These are phyloP conservation scores for Bipolaris cookei DNA, from an alignment of 2,329 filamentous ascomycete genomes.

Conservation along the genomic window DNA sequence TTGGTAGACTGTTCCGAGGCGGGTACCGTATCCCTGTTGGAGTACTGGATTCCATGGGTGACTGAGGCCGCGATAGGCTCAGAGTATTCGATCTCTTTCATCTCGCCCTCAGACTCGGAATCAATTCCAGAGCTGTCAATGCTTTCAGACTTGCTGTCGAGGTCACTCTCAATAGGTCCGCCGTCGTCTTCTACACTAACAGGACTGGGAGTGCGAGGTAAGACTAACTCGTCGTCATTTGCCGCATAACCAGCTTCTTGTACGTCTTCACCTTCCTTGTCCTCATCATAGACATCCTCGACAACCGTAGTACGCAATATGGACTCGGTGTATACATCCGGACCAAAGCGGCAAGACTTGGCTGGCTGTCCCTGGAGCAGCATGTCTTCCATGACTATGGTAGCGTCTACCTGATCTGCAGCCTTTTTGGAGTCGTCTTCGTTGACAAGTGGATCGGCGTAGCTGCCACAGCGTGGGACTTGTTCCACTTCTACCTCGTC, in stretches of 20 bases:
- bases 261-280: background rate
- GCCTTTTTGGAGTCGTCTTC: constrained; percentile 38
- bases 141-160: constrained; percentile 19
- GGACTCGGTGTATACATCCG: constrained; percentile 8
- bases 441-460: constrained; percentile 39
- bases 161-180: constrained; percentile 4
- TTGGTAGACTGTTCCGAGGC: background rate
- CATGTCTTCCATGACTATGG: constrained; percentile 18
- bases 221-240: background rate
- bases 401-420: constrained; percentile 14
- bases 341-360: background rate
- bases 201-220: background rate
- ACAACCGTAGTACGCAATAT: constrained; percentile 4
- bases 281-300: constrained; percentile 11
- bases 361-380: constrained; percentile 6
- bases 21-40: background rate
- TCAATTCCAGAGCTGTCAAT: constrained; percentile 14
- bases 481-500: constrained; percentile 25
- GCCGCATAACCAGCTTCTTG: background rate
- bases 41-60: background rate
- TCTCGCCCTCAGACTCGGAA: constrained; percentile 15
- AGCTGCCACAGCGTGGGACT: constrained; percentile 25
- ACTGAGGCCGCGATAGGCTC: background rate
- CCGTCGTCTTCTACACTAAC: constrained; percentile 11
- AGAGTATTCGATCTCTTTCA: background rate